Evolutionary conservation across 768 basidiomycete species (phyloP).

Genomic region (Sarcomyxa edulis): DNA sequence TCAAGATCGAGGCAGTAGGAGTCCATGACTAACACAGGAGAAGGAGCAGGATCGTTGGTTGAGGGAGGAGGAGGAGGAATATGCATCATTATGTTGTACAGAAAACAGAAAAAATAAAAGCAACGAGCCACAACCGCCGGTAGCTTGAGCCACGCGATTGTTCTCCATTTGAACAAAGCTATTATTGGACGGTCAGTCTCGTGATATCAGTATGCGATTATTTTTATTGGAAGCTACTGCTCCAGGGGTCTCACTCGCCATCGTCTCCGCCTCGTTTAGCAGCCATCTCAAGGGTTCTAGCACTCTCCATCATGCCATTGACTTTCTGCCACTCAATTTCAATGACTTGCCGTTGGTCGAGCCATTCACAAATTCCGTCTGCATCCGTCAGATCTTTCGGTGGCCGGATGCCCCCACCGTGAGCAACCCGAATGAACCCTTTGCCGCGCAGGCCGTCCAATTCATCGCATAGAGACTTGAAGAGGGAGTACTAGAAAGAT

Average conservation of each 20-base stretch:
- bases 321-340: constrained; percentile 66
- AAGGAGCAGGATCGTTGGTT: too few relatives aligned
- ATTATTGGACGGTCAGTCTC: neutral
- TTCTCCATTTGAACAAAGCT: neutral
- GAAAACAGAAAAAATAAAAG: too few relatives aligned
- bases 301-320: constrained; percentile 69
- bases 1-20: too few relatives aligned
- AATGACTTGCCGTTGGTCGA: constrained; percentile 65
- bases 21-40: too few relatives aligned
- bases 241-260: too few relatives aligned
- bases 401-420: constrained; percentile 46
- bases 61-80: too few relatives aligned
- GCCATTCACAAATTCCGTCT: constrained; percentile 80
- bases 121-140: too few relatives aligned
- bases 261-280: constrained; percentile 42
- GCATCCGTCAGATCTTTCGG: constrained; percentile 67
- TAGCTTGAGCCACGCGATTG: neutral
- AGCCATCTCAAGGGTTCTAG: constrained; percentile 55
- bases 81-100: too few relatives aligned
- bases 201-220: neutral
- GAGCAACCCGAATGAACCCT: constrained; percentile 57
- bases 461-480: constrained; percentile 51
- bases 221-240: neutral
- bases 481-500: constrained; percentile 55
- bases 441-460: constrained; percentile 47